Evolutionary conservation across 75 land plant species (phyloP), one percentile per base, ranked within the genome.

Genomic region (Picea sitchensis): DNA sequence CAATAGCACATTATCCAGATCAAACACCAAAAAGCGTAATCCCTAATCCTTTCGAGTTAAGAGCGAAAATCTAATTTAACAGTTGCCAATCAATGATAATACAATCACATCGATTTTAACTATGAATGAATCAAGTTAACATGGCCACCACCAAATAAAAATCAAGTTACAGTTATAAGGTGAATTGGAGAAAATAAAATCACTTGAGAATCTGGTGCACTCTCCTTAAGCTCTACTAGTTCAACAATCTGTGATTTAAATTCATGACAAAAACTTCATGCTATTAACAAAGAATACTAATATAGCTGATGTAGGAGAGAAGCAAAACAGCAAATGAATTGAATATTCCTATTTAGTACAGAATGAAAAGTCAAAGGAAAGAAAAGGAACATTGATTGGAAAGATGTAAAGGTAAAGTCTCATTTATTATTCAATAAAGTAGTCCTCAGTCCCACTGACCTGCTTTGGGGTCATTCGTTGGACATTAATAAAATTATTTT

Each of bases 171-270:
- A 18, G 9, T 2, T 17, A 38, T 36, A 41, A 69, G 73, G 17
- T 38, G 18, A 69, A 69, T 41, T 38, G 32, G 51, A 38, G 47
- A 41, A 69, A 69, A 69, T 69, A 69, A 69, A 69, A 41, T 41
- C 41, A 34, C 5, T n/a, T 69, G n/a, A 69, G 9, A 69, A 17
- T 36, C 32, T 9, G 38, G 20, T 36, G 73, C 38, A 14, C 3
- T 65, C 14, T 30, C 30, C 47, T 18, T 69, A 2, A 17, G 31
- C 15, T 18, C 8, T 11, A 41, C 18, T 38, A 3, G 51, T 69
- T 18, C 51, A 41, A 1, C 11, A 69, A 36, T 41, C 73, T 31
- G 38, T 69, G 51, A 69, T 41, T 69, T 41, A 20, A 69, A n/a
- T 69, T 5, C 38, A 9, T 20, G 36, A 68, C 38, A 21, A 69